Base-by-base conservation (phyloP, 2,329 filamentous ascomycete species). In the Monosporascus ibericus region DNA sequence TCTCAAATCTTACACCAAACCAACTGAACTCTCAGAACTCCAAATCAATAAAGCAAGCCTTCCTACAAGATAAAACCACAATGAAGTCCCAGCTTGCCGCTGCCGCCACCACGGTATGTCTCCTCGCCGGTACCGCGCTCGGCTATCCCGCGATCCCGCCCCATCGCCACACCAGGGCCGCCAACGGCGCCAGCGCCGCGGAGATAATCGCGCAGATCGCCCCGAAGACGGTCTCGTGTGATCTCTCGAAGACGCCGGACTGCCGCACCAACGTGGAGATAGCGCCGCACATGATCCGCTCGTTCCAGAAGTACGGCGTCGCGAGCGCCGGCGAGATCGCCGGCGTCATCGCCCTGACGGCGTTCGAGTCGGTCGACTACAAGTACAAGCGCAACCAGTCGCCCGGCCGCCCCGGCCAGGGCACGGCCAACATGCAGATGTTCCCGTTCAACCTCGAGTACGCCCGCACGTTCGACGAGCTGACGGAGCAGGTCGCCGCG, bases 351-450 rank as follows among this genome's bases (percentile, higher is more conserved):
- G 76, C 84, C 14, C 75, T 90, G 63, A 86, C 89, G 72, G 81
- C 85, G 11, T 85, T 84, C 64, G 90, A 95, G 72, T 83, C 81
- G 2, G 82, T 52, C 22, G 77, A 85, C 56, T 88, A 92, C 71
- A 76, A 80, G 62, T 92, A 81, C 77, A 88, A 86, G 69, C 78
- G 76, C 67, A 90, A 91, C 70, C 73, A 83, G 60, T 79, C 68
- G 62, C 66, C 66, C 1, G 79, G 76, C n/a, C 64, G 71, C 0
- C 76, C 85, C 0, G 88, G 88, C 8, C 86, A 92, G 67, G 88
- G 88, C 24, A 91, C 88, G 2, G 72, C 72, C 55, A 80, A 80
- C 66, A 78, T 81, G 76, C 77, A 80, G 63, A 69, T 69, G 68
- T 56, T 68, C 36, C 42, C 51, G 2, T 78, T 56, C 67, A 80